Evolutionary conservation across 2,329 filamentous ascomycete species (phyloP).

Genomic region (Fusarium sp.): DNA sequence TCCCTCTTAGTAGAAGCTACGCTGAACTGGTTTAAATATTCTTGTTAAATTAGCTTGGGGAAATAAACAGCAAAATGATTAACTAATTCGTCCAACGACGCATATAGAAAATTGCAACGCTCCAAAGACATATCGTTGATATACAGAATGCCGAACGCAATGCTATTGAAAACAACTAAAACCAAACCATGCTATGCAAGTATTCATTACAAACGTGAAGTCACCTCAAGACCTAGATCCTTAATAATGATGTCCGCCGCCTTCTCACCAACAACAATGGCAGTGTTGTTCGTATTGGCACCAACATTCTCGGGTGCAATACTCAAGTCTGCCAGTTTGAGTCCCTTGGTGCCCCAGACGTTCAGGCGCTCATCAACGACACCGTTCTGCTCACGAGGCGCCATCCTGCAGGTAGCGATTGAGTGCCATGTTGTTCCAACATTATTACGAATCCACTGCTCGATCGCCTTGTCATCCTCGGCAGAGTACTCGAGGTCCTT

Average conservation of each 20-base stretch:
- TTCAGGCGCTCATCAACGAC: constrained; percentile 54
- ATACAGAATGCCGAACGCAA: neutral
- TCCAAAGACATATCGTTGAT: neutral
- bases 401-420: constrained; percentile 61
- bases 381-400: constrained; percentile 54
- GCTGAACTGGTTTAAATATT: neutral
- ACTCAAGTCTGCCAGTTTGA: constrained; percentile 59
- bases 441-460: constrained; percentile 57
- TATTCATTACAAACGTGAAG: neutral
- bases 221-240: constrained; percentile 48
- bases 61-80: no score
- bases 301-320: constrained; percentile 56
- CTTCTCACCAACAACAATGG: constrained; percentile 62
- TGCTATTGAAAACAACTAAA: neutral
- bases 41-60: no score
- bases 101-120: no score
- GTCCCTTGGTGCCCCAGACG: constrained; percentile 57
- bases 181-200: neutral
- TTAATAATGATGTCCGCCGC: constrained; percentile 57
- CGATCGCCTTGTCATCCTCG: constrained; percentile 64
- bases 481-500: constrained; percentile 60
- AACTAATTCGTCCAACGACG: no score
- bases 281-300: constrained; percentile 63
- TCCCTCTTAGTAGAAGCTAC: no score
- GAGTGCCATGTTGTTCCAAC: constrained; percentile 61